A percentile compares a stretch with the other conserved stretches of the same genome.
phyloP scores from a whole-genome alignment of 75 land plant species.

The Selaginella moellendorffii region DNA sequence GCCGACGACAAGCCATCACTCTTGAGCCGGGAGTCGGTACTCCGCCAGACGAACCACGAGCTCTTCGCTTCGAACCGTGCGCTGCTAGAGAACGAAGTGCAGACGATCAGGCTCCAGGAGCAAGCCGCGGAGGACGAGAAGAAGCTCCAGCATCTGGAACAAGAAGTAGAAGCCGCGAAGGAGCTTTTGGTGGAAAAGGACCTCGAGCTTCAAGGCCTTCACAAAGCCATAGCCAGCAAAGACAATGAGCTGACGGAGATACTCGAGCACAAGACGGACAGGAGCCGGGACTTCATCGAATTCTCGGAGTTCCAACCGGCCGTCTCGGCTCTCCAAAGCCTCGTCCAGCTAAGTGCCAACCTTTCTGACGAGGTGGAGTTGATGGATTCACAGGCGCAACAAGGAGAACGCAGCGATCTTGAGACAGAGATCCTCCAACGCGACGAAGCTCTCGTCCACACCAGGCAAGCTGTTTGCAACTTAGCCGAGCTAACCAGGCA shows the following conservation, averaged over 20 bases:
- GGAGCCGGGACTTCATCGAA: neutral
- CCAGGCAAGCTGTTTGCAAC: constrained; percentile 15
- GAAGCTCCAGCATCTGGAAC: constrained; percentile 24
- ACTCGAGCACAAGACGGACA: constrained; percentile 31
- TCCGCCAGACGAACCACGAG: constrained; percentile 19
- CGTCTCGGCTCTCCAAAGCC: neutral
- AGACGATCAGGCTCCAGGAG: constrained; percentile 16
- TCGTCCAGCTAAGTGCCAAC: neutral
- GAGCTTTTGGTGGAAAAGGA: constrained; percentile 43
- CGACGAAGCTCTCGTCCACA: constrained; percentile 21
- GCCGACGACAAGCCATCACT: constrained; percentile 20
- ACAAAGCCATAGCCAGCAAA: constrained; percentile 44
- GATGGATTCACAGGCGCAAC: neutral
- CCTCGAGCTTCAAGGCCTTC: constrained; percentile 35
- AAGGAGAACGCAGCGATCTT: constrained; percentile 1
- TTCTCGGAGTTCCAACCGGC: neutral
- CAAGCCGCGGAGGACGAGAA: constrained; percentile 15
- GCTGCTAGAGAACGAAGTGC: constrained; percentile 18
- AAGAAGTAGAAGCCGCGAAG: constrained; percentile 37
- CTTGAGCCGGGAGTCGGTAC: constrained; percentile 8
- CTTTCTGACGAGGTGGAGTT: neutral
- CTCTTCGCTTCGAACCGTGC: constrained; percentile 22
- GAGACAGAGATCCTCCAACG: constrained; percentile 15
- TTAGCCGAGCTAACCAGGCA: constrained; percentile 10
- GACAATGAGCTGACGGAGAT: constrained; percentile 50